These are phyloP conservation scores for Symbiotaphrina buchneri DNA, from an alignment of 495 filamentous ascomycete species.

Conservation along the genomic window DNA sequence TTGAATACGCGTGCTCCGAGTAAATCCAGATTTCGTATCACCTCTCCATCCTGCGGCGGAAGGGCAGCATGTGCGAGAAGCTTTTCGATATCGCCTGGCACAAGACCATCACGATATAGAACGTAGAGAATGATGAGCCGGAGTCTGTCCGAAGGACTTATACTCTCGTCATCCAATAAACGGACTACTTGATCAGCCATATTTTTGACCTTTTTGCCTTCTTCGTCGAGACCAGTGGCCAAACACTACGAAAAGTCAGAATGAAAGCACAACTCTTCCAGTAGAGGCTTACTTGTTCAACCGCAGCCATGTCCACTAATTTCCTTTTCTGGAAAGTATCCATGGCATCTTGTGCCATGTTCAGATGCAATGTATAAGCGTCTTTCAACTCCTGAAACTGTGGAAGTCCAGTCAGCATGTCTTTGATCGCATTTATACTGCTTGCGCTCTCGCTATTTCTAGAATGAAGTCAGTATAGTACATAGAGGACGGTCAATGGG, in stretches of 20 bases:
- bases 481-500: neutral
- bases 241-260: conserved; percentile 30
- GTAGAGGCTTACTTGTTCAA: conserved; percentile 38
- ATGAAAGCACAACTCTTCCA: neutral
- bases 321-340: conserved; percentile 68
- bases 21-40: conserved; percentile 57
- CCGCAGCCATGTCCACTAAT: conserved; percentile 62
- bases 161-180: conserved; percentile 56
- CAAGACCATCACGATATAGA: conserved; percentile 71
- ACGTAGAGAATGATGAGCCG: conserved; percentile 70
- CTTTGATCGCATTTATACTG: conserved; percentile 78
- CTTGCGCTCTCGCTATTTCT: conserved; percentile 31
- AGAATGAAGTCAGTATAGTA: conserved; percentile 3
- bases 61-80: conserved; percentile 69
- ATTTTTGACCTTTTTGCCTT: conserved; percentile 76
- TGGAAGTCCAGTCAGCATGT: conserved; percentile 86
- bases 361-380: conserved; percentile 82
- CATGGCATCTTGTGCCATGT: conserved; percentile 98
- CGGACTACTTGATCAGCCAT: conserved; percentile 68
- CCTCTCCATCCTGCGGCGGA: conserved; percentile 43
- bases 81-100: conserved; percentile 64
- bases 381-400: conserved; percentile 92
- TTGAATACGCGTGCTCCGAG: conserved; percentile 59
- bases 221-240: conserved; percentile 83
- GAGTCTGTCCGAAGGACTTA: conserved; percentile 48